phyloP scores from a whole-genome alignment of 805 yeast genomes.

The Candida tibetensis region DNA sequence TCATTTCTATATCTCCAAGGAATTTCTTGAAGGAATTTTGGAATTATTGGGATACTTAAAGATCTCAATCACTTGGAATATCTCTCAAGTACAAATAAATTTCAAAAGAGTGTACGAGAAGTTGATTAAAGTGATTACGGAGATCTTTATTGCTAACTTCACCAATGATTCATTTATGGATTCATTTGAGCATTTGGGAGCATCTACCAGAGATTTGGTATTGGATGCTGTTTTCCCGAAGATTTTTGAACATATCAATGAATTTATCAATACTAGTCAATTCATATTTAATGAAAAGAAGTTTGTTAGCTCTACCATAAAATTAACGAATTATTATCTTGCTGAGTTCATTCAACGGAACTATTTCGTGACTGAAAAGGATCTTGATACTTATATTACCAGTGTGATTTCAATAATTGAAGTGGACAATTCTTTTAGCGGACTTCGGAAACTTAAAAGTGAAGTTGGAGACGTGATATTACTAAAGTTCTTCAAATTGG shows the following conservation, averaged over 20 bases:
- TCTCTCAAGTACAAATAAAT: conserved; percentile 13
- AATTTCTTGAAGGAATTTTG: conserved; percentile 39
- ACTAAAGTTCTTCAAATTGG: conserved; percentile 26
- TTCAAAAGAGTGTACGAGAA: conserved; percentile 22
- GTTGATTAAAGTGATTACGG: conserved; percentile 31
- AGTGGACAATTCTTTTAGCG: conserved; percentile 8
- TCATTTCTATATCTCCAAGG: conserved; percentile 25
- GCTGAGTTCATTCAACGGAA: conserved; percentile 29
- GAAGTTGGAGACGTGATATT: conserved; percentile 28
- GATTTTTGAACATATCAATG: conserved; percentile 34
- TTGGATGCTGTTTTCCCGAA: conserved; percentile 35
- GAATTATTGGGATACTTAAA: conserved; percentile 36
- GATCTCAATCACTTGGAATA: conserved; percentile 24
- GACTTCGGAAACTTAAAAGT: conserved; percentile 17
- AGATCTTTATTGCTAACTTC: conserved; percentile 33
- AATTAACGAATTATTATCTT: conserved; percentile 26
- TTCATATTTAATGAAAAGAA: conserved; percentile 35
- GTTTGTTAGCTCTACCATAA: conserved; percentile 24
- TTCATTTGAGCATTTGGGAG: conserved; percentile 26
- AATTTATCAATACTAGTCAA: conserved; percentile 30
- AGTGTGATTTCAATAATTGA: conserved; percentile 36
- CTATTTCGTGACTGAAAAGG: conserved; percentile 19
- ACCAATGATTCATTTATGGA: conserved; percentile 19
- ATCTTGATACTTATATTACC: conserved; percentile 24
- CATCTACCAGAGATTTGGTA: conserved; percentile 33